Base-by-base conservation (phyloP, 2,329 filamentous ascomycete species). In the Penicillium sp. region DNA sequence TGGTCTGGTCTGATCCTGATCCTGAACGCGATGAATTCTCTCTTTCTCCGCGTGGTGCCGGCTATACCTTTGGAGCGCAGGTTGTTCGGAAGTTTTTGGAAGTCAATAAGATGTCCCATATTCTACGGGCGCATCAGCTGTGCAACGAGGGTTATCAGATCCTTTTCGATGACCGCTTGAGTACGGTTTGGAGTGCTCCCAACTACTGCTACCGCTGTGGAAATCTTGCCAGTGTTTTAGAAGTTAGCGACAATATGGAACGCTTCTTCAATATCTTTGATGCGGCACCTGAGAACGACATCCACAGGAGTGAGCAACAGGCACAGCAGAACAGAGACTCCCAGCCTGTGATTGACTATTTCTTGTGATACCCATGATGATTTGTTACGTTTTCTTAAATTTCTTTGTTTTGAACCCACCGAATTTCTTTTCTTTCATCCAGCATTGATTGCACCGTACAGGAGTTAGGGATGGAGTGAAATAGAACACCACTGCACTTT, bases 71-170 rank as follows among this genome's bases (percentile, higher is more conserved):
- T 73, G 95, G 95, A 55, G 92, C 93, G 7, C 95, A 98, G 75
- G 95, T 99, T 16, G 95, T 99, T 51, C 96, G 93, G 77, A 99
- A 99, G 77, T 99, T 99, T 75, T 81, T 99, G 31, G 91, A 95
- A 66, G 93, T 99, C 67, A 99, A 99, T 77, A 89, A 86, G 74
- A 98, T 99, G 93, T 93, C 89, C 31, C 95, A 99, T 75, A 99
- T 99, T 63, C 82, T 99, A 55, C 90, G 95, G 24, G 95, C 95
- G n/a, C 95, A 99, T 76, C 95, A 99, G 79, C 84, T 99, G 5
- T 99, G 95, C 74, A 95, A 99, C 75, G 95, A 99, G 78, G 95
- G 95, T 0, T 99, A 93, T 75, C 95, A 98, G 77, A 90, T 98
- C 47, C 85, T 99, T 16, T 99, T 96, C 74, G 93, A 98, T 69